Evolutionary conservation across 352 stramenopile genomes (phyloP).

Genomic region (Pythium biforme): DNA sequence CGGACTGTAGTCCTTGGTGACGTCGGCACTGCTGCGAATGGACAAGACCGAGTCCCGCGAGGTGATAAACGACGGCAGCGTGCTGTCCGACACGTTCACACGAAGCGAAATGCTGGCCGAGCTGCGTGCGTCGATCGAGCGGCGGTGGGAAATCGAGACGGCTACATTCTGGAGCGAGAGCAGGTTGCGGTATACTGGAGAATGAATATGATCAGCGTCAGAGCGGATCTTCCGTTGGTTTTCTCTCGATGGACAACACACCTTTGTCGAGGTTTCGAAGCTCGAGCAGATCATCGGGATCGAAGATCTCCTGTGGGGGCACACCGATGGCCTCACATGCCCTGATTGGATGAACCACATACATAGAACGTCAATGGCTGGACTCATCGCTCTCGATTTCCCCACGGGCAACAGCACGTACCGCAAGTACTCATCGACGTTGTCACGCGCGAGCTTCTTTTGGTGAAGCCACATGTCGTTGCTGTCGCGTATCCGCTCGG

Average conservation of each 20-base stretch:
- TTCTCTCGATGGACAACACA: conserved; percentile 15
- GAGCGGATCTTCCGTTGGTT: background rate
- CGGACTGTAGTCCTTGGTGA: conserved; percentile 47
- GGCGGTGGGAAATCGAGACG: conserved; percentile 68
- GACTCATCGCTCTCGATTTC: background rate
- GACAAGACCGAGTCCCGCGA: conserved; percentile 35
- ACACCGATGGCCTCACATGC: conserved; percentile 72
- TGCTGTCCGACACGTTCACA: conserved; percentile 7
- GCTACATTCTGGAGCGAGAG: conserved; percentile 69
- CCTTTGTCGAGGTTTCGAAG: conserved; percentile 64
- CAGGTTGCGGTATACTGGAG: conserved; percentile 77
- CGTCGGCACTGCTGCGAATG: conserved; percentile 30
- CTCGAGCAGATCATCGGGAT: conserved; percentile 70
- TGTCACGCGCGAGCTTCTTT: conserved; percentile 32
- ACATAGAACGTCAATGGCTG: background rate
- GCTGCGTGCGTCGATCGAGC: conserved; percentile 79
- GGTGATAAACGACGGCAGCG: conserved; percentile 13
- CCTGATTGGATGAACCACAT: conserved; percentile 26
- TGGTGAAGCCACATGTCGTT: conserved; percentile 30
- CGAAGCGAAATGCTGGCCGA: conserved; percentile 37
- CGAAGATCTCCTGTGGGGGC: conserved; percentile 52
- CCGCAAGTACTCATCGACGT: conserved; percentile 69
- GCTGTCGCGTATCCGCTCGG: conserved; percentile 25
- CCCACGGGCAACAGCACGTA: conserved; percentile 23
- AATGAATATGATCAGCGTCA: background rate